Conservation (phyloP, 768 basidiomycete species). For the Pseudohyphozyma bogoriensis region DNA sequence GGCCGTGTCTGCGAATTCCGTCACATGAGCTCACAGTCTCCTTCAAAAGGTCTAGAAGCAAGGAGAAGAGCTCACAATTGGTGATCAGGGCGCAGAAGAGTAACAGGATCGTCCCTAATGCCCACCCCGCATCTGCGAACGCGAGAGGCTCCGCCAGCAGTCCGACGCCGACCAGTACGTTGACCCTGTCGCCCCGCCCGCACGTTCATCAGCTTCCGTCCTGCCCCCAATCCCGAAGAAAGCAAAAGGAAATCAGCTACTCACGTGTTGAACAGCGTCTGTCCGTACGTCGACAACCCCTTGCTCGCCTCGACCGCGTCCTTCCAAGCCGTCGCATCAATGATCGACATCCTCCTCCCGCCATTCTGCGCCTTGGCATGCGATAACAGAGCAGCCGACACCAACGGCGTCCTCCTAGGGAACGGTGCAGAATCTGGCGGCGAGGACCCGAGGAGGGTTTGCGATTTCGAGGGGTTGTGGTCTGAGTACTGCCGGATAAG, state of each 20-base stretch:
- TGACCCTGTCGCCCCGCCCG: slow-evolving; percentile 19
- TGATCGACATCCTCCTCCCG: slow-evolving; percentile 5
- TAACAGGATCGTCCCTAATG: slow-evolving; percentile 61
- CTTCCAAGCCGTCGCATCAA: slow-evolving; percentile 20
- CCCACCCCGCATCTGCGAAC: slow-evolving; percentile 85
- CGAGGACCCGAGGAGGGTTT: background rate
- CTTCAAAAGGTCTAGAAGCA: background rate
- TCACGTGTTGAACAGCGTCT: slow-evolving; percentile 34
- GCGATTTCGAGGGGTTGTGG: background rate
- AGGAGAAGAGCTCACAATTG: slow-evolving; percentile 66
- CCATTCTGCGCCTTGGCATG: background rate
- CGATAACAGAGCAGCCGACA: background rate
- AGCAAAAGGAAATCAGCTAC: background rate
- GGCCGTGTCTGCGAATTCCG: slow-evolving; percentile 47
- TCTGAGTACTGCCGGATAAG: background rate
- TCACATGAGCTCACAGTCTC: background rate
- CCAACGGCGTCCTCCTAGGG: background rate
- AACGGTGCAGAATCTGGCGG: background rate
- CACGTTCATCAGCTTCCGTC: too few species aligned
- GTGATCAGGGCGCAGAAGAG: slow-evolving; percentile 66
- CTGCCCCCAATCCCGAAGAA: background rate
- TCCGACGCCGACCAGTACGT: slow-evolving; percentile 32
- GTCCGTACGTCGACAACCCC: slow-evolving; percentile 29
- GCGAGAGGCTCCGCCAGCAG: slow-evolving; percentile 46
- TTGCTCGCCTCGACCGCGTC: slow-evolving; percentile 19